Conservation (phyloP, 495 filamentous ascomycete genomes). For the Neurospora africana region DNA sequence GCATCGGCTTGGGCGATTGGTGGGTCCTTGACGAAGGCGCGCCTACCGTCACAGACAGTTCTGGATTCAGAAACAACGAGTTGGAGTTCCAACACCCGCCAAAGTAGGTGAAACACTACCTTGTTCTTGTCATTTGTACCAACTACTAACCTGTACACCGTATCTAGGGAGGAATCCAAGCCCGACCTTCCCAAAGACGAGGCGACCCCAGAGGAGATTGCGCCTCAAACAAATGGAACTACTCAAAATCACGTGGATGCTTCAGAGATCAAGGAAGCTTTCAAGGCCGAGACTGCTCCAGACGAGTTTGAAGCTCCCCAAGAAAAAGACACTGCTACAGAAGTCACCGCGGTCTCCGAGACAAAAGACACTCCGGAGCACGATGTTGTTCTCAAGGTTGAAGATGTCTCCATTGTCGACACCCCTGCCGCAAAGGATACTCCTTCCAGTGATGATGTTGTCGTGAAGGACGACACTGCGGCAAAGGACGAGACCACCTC, state of each 20-base stretch:
- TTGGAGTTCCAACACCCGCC: constrained; percentile 27
- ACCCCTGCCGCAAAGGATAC: background rate
- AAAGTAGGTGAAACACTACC: constrained; percentile 1
- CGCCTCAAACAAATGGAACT: background rate
- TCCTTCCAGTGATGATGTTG: background rate
- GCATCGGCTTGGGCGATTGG: constrained; percentile 50
- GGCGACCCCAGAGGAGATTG: background rate
- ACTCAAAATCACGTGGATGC: background rate
- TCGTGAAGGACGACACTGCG: background rate
- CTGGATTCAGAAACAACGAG: constrained; percentile 50
- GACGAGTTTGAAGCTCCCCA: background rate
- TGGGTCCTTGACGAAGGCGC: constrained; percentile 51
- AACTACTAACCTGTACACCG: too few relatives aligned
- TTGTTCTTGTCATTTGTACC: background rate
- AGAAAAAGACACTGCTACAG: background rate
- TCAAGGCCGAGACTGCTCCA: background rate
- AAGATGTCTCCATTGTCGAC: background rate
- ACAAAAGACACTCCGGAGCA: background rate
- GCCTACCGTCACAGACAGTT: constrained; percentile 42
- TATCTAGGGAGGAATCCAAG: background rate
- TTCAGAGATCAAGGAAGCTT: background rate
- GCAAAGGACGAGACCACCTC: background rate
- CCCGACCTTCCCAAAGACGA: background rate
- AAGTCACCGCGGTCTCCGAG: background rate
- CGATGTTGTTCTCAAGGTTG: background rate